These are phyloP conservation scores for Filobasidium floriforme DNA, from an alignment of 768 basidiomycete species.

Conservation along the genomic window DNA sequence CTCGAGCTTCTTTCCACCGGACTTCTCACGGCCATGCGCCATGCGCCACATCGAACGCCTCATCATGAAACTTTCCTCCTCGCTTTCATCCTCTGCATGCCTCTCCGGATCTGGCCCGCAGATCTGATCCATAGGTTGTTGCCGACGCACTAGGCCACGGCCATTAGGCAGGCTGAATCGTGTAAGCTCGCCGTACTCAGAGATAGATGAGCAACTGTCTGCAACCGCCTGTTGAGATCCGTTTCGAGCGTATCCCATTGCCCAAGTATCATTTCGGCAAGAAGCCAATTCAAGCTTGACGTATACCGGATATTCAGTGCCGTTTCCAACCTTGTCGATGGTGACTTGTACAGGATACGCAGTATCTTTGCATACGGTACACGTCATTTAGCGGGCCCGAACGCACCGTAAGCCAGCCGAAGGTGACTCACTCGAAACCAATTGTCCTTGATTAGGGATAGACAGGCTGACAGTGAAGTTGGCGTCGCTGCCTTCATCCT, in stretches of 20 bases:
- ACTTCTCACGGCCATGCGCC: too few relatives aligned
- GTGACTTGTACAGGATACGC: neutral
- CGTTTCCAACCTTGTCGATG: slow-evolving; percentile 7
- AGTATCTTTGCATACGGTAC: neutral
- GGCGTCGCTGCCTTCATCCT: neutral
- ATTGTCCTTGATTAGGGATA: neutral
- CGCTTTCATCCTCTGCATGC: neutral
- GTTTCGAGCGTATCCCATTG: slow-evolving; percentile 8
- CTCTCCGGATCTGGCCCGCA: neutral
- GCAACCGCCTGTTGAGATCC: neutral
- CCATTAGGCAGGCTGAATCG: neutral
- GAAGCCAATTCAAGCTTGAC: neutral
- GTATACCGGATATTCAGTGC: slow-evolving; percentile 2
- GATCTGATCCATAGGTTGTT: neutral
- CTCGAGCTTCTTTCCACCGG: neutral
- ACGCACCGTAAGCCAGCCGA: neutral
- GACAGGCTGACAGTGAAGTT: slow-evolving; percentile 6
- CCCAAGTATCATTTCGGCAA: slow-evolving; percentile 10
- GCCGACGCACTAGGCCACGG: too few relatives aligned
- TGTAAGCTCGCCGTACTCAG: neutral
- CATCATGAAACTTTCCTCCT: neutral
- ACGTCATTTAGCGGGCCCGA: neutral
- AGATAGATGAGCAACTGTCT: neutral
- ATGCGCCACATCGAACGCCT: too few relatives aligned
- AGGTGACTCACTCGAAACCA: neutral